Base-by-base conservation (phyloP, 371 early-diverging fungal species). In the Mortierella sp. region DNA sequence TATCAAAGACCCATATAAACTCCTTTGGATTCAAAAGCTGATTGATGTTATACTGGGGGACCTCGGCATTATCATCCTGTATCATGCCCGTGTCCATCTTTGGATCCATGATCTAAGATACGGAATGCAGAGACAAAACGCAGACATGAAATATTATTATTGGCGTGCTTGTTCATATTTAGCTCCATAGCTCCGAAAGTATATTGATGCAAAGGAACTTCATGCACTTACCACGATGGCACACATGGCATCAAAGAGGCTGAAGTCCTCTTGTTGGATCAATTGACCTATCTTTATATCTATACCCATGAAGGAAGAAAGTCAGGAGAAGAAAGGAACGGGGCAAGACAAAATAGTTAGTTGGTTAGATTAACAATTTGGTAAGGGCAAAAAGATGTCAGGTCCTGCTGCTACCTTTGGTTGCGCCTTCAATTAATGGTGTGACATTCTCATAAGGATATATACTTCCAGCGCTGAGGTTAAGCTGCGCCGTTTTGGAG, bases 11-110 rank as follows among this genome's bases (percentile, higher is more conserved):
- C 80, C 90, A 89, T 12, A 94, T 75, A 9, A 89, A 76, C 66
- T 93, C 86, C 32, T 69, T 75, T 0, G 87, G 77, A 22, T 78
- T 71, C 3, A 88, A 56, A 12, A 55, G 69, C 3, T 76, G 79
- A 12, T 80, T 65, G 26, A 89, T 82, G n/a, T 90, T 83, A 68
- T 88, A 90, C 4, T 64, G 65, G 10, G 64, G 70, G 12, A 79
- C 68, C 9, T 83, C 73, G 12, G 85, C 86, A 32, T 61, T 51
- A 19, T 83, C 76, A 13, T 89, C 80, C n/a, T 83, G 42, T 1
- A 83, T 69, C 89, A 93, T 91, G 29, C 95, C 93, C 1, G 91
- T 89, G 69, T 94, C 95, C 93, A 93, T 93, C 59, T 91, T 90
- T 2, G 95, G 93, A 81, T 94, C 93, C 93, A 94, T 93, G 40